Percentiles rank a stretch among this genome's conserved stretches.
These are phyloP conservation scores for Rhodofomes roseus DNA, from an alignment of 1,284 basidiomycete species.

Conservation along the genomic window DNA sequence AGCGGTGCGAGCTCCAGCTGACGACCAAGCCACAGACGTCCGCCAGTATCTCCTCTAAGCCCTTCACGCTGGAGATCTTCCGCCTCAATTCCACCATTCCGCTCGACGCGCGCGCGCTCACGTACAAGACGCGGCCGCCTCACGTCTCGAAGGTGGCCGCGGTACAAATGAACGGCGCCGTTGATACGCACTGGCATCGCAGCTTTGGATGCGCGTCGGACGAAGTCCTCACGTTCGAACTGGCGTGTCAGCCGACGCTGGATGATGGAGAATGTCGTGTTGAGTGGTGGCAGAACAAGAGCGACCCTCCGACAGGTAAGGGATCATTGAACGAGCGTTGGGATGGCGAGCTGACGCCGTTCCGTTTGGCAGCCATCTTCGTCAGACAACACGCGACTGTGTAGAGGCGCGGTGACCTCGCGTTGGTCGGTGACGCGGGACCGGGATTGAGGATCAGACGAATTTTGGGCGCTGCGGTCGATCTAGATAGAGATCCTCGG, in stretches of 20 bases:
- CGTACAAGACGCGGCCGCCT: background rate
- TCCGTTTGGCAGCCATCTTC: background rate
- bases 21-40: background rate
- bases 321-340: background rate
- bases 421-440: background rate
- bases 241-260: background rate
- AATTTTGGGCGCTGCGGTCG: background rate
- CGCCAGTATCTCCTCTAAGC: background rate
- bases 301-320: background rate
- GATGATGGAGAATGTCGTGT: background rate
- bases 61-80: background rate
- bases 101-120: background rate
- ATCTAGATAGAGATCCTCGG: no score
- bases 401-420: background rate
- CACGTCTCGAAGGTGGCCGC: background rate
- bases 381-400: background rate
- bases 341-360: background rate
- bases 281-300: background rate
- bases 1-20: constrained; percentile 16
- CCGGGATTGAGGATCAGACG: background rate
- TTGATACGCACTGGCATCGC: background rate
- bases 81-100: background rate
- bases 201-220: background rate
- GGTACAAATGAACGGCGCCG: background rate
- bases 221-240: background rate